Conservation (phyloP, 2,329 filamentous ascomycete genomes). For the Calonectria montana region DNA sequence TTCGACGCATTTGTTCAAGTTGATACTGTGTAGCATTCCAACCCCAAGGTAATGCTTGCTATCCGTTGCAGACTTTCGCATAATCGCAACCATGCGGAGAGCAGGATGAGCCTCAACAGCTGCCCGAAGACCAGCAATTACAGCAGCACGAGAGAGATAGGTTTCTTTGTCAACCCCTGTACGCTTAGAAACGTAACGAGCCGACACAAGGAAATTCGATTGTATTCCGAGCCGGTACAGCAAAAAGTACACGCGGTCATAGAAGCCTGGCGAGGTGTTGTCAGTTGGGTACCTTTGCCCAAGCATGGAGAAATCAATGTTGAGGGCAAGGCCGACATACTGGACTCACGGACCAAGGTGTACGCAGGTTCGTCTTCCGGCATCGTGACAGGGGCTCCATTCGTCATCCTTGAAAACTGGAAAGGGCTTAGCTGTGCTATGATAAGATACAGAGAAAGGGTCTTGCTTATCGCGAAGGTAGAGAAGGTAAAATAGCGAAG, state of each 20-base stretch:
- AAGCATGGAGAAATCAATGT: not conserved
- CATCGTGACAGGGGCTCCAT: not conserved
- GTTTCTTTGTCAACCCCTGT: not conserved
- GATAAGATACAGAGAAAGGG: not conserved
- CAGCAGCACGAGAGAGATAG: not conserved
- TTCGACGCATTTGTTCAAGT: constrained; percentile 24
- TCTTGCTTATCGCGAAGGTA: not conserved
- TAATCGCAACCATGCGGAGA: constrained; percentile 28
- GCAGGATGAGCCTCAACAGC: constrained; percentile 31
- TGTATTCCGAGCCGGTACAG: constrained; percentile 35
- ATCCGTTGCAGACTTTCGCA: constrained; percentile 7
- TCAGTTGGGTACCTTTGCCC: not conserved
- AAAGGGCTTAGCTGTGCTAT: not conserved
- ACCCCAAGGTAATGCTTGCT: constrained; percentile 19
- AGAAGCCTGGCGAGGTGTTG: constrained; percentile 8
- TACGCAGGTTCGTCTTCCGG: not conserved
- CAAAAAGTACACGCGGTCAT: constrained; percentile 24
- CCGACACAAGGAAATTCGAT: constrained; percentile 38
- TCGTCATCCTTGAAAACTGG: no score
- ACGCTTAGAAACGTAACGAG: constrained; percentile 24
- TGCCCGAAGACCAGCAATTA: constrained; percentile 30
- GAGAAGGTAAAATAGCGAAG: not conserved
- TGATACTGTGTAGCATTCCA: constrained; percentile 15
- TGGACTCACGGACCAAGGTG: constrained; percentile 19
- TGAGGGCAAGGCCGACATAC: not conserved